Conservation (phyloP, 805 yeast species). For the Myxozyma nipponensis region DNA sequence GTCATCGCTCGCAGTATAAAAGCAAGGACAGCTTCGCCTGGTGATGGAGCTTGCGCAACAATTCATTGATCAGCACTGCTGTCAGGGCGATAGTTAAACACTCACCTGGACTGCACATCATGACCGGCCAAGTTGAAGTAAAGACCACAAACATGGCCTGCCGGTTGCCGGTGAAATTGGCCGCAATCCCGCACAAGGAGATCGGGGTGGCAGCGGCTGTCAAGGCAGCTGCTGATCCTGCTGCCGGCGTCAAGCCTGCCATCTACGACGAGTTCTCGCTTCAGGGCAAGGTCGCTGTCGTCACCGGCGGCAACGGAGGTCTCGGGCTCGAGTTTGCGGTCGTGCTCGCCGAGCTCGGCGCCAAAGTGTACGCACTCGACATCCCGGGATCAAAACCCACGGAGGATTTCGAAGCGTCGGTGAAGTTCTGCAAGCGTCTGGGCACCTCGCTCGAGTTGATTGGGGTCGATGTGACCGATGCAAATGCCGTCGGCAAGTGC, state of each 20-base stretch:
- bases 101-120: too few relatives aligned
- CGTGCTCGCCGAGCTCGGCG: conserved; percentile 74
- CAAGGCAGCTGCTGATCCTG: conserved; percentile 30
- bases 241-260: conserved; percentile 27
- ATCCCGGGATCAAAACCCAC: conserved; percentile 29
- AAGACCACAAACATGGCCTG: not conserved
- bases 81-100: too few relatives aligned
- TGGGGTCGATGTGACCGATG: conserved; percentile 51
- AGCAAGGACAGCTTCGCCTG: too few relatives aligned
- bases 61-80: too few relatives aligned
- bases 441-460: conserved; percentile 37
- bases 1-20: too few relatives aligned
- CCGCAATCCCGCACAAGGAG: conserved; percentile 29
- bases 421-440: conserved; percentile 29
- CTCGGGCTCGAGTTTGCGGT: conserved; percentile 74
- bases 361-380: conserved; percentile 52
- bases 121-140: not conserved
- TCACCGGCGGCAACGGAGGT: conserved; percentile 84
- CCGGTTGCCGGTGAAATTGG: conserved; percentile 10
- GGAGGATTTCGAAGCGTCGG: conserved; percentile 30
- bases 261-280: conserved; percentile 43
- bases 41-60: too few relatives aligned
- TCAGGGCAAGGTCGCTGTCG: conserved; percentile 56
- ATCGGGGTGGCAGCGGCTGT: conserved; percentile 35
- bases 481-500: conserved; percentile 38